Base-by-base conservation (phyloP, 176 grass and related monocot genomes). In the Canna indica region DNA sequence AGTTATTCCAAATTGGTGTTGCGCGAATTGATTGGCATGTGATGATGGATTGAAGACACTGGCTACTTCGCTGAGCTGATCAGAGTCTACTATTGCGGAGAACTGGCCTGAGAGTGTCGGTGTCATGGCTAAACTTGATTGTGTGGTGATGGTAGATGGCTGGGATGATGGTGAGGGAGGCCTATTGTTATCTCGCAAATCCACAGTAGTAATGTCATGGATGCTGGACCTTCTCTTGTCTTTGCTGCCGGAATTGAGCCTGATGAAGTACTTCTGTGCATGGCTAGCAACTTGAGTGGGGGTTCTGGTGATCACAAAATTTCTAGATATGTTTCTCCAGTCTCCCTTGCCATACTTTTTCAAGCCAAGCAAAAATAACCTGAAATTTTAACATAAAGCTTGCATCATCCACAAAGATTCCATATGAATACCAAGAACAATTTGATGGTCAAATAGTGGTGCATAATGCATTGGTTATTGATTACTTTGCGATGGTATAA, bases 221-320 rank as follows among this genome's bases (percentile, higher is more conserved):
- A 96, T 96, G 81, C 91, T 96, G 1, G 91, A 85, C 67, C 91
- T 81, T 38, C 88, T 86, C 83, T 96, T 96, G 76, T 96, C 88
- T 79, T 96, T 96, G 76, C 82, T 86, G 4, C 78, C 83, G 0
- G 88, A 91, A n/a, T 86, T 86, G 65, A 80, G 88, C 81, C 91
- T 88, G 83, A 84, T 96, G 85, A 81, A 96, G 73, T 96, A 96
- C 79, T 96, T 96, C 69, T 96, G 91, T 0, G 91, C 91, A 3
- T 96, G 91, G 45, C 91, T 96, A 6, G 91, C 91, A 66, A 96
- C 91, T 78, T 96, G 91, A 10, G 91, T 96, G 2, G 91, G 91
- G 1, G 91, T 91, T 62, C 88, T 82, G 0, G 91, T 86, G 28
- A 78, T 81, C 63, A 96, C 91, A 0, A 82, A 88, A 67, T 96